These are phyloP conservation scores for Corniculantispora saksenae DNA, from an alignment of 2,329 filamentous ascomycete genomes.

Conservation along the genomic window DNA sequence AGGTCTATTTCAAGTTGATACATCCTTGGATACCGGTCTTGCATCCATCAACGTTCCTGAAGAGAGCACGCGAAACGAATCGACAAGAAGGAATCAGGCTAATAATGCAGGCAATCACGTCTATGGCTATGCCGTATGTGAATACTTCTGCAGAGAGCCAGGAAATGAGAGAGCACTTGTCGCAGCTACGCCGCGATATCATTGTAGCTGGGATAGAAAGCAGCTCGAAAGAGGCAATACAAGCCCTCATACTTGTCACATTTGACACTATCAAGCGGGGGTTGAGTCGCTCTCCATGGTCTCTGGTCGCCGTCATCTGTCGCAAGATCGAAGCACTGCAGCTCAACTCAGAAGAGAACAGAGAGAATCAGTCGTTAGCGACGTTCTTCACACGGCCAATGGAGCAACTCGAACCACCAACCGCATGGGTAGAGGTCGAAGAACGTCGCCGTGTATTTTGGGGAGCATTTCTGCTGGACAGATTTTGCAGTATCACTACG, in stretches of 20 bases:
- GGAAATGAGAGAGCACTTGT: not conserved
- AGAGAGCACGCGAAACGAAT: slow-evolving; percentile 6
- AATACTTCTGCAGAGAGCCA: not conserved
- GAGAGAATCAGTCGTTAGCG: not conserved
- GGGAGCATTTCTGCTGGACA: slow-evolving; percentile 42
- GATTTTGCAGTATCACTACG: slow-evolving; percentile 42
- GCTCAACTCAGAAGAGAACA: slow-evolving; percentile 12
- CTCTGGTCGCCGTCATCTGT: slow-evolving; percentile 16
- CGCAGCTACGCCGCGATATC: slow-evolving; percentile 7
- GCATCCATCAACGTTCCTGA: slow-evolving; percentile 20
- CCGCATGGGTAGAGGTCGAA: slow-evolving; percentile 39
- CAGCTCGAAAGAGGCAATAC: slow-evolving; percentile 19
- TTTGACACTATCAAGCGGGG: slow-evolving; percentile 22
- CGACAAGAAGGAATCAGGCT: not conserved
- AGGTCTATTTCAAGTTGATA: slow-evolving; percentile 37
- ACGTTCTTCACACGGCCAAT: slow-evolving; percentile 6
- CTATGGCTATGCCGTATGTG: slow-evolving; percentile 9
- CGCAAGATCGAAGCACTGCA: slow-evolving; percentile 20
- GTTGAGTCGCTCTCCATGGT: slow-evolving; percentile 18
- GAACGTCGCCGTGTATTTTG: slow-evolving; percentile 43
- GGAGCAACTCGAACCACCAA: not conserved
- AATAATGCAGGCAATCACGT: slow-evolving; percentile 17
- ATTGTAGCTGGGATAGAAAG: slow-evolving; percentile 12
- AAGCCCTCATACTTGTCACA: slow-evolving; percentile 16
- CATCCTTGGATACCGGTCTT: slow-evolving; percentile 41